Percentiles rank a stretch among this genome's conserved stretches.
Conservation (phyloP, 257 asterid genomes). For the Forsythia viridissima region DNA sequence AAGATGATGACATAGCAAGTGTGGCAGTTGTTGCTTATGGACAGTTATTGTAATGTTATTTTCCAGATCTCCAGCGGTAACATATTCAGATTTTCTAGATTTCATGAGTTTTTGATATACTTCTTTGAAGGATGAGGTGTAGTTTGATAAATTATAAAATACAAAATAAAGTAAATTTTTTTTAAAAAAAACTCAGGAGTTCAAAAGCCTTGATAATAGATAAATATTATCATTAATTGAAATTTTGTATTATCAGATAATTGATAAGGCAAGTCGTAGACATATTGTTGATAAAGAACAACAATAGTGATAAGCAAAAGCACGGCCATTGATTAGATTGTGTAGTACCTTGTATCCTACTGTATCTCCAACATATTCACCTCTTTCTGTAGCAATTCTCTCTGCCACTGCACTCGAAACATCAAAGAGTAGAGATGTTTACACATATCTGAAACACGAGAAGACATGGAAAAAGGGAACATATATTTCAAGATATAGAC, state of each 20-base stretch:
- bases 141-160: not conserved
- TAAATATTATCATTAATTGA: not conserved
- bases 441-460: slow-evolving; percentile 16
- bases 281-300: not conserved
- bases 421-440: slow-evolving; percentile 19
- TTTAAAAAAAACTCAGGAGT: not conserved
- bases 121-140: not conserved
- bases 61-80: not conserved
- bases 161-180: not conserved
- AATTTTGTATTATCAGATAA: not conserved
- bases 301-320: slow-evolving; percentile 8
- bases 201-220: not conserved
- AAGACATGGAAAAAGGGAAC: slow-evolving; percentile 15
- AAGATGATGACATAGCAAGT: not conserved
- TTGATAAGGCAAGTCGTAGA: not conserved
- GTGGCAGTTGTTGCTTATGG: not conserved
- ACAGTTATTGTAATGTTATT: not conserved
- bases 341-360: slow-evolving; percentile 89
- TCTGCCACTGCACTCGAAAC: slow-evolving; percentile 76
- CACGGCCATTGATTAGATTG: slow-evolving; percentile 17
- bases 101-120: not conserved
- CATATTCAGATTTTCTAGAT: not conserved
- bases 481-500: slow-evolving; percentile 6
- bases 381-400: slow-evolving; percentile 94
- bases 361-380: slow-evolving; percentile 80